Evolutionary conservation across 2,329 filamentous ascomycete species (phyloP).

Genomic region (Pyrenochaeta sp.): DNA sequence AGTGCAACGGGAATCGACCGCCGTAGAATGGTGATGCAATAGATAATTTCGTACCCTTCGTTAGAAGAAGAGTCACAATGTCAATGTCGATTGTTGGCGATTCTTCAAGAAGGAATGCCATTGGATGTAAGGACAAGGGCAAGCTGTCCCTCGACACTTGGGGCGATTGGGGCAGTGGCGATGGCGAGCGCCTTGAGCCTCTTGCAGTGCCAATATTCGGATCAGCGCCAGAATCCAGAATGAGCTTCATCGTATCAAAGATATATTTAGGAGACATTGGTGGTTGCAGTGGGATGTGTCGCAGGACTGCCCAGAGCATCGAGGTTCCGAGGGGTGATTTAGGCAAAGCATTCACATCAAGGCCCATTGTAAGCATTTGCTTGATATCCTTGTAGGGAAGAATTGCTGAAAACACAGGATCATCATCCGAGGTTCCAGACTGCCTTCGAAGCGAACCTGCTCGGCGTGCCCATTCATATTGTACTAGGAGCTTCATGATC

Average conservation of each 20-base stretch:
- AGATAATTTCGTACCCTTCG: slow-evolving; percentile 27
- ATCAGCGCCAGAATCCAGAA: slow-evolving; percentile 26
- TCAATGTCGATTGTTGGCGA: slow-evolving; percentile 29
- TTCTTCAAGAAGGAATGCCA: slow-evolving; percentile 37
- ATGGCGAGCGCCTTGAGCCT: slow-evolving; percentile 16
- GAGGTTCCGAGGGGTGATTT: slow-evolving; percentile 21
- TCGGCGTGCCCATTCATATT: slow-evolving; percentile 39
- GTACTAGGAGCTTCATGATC: slow-evolving; percentile 31
- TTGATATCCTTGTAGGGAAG: slow-evolving; percentile 30
- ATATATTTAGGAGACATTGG: slow-evolving; percentile 26
- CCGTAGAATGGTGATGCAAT: slow-evolving; percentile 31
- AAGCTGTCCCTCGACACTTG: slow-evolving; percentile 11
- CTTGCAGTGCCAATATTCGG: slow-evolving; percentile 26
- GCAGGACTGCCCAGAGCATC: slow-evolving; percentile 35
- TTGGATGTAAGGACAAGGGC: slow-evolving; percentile 24
- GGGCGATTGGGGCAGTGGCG: slow-evolving; percentile 6
- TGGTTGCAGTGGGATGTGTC: slow-evolving; percentile 21
- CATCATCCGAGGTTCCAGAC: slow-evolving; percentile 7
- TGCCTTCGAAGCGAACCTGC: slow-evolving; percentile 25
- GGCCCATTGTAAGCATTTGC: slow-evolving; percentile 34
- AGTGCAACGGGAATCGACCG: slow-evolving; percentile 37
- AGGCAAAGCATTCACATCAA: slow-evolving; percentile 30
- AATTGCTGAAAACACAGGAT: slow-evolving; percentile 23
- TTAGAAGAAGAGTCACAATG: slow-evolving; percentile 29
- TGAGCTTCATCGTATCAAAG: slow-evolving; percentile 24